Conservation (phyloP, 352 stramenopile species). For the Plasmopara halstedii region DNA sequence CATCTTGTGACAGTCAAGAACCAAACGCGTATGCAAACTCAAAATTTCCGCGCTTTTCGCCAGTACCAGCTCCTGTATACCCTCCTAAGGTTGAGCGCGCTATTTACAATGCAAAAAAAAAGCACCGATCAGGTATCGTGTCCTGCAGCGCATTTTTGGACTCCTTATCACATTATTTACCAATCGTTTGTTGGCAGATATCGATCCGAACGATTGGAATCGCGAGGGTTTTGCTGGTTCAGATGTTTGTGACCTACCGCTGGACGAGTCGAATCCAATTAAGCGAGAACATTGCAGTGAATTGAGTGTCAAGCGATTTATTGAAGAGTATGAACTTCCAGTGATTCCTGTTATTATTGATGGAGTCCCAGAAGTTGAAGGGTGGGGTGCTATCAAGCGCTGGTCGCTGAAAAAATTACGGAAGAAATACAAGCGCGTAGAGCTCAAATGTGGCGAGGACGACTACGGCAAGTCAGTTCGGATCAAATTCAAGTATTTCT, state of each 20-base stretch:
- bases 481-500: slow-evolving; percentile 82
- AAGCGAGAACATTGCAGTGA: slow-evolving; percentile 68
- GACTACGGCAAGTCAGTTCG: slow-evolving; percentile 70
- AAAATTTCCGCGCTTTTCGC: slow-evolving; percentile 35
- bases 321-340: slow-evolving; percentile 75
- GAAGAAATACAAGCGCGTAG: slow-evolving; percentile 68
- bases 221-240: slow-evolving; percentile 78
- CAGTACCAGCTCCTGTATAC: slow-evolving; percentile 36
- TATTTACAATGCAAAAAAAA: slow-evolving; percentile 54
- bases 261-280: slow-evolving; percentile 60
- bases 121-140: slow-evolving; percentile 56
- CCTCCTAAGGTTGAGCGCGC: slow-evolving; percentile 39
- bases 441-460: slow-evolving; percentile 78
- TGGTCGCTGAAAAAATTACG: slow-evolving; percentile 75
- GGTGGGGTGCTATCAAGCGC: slow-evolving; percentile 56
- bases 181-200: slow-evolving; percentile 31
- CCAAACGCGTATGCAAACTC: background rate
- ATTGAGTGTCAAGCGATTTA: slow-evolving; percentile 74
- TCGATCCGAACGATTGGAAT: slow-evolving; percentile 53
- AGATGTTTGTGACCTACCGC: slow-evolving; percentile 63
- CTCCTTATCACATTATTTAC: background rate
- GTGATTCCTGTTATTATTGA: slow-evolving; percentile 75
- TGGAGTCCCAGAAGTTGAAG: slow-evolving; percentile 70
- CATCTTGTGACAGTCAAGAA: slow-evolving; percentile 28
- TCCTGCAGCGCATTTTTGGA: background rate